Percentiles rank a stretch among this genome's conserved stretches.
Conservation (phyloP, 306 rosid species). For the Clitoria ternatea region DNA sequence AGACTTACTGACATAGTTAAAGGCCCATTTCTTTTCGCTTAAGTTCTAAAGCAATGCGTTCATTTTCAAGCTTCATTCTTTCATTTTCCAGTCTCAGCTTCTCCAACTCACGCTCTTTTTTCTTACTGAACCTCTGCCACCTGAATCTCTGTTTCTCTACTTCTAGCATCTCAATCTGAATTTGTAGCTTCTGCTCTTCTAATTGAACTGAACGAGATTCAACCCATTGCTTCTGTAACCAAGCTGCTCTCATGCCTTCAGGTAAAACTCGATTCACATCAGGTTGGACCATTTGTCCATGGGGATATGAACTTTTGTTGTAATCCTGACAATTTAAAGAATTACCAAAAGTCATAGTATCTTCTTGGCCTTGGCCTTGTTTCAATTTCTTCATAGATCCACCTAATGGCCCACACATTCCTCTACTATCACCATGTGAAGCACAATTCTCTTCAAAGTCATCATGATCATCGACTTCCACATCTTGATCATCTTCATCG, state of each 20-base stretch:
- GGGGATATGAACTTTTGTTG: constrained; percentile 46
- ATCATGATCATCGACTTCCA: constrained; percentile 59
- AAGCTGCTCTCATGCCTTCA: constrained; percentile 53
- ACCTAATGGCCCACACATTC: constrained; percentile 39
- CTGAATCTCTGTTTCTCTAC: constrained; percentile 73
- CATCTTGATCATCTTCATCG: constrained; percentile 66
- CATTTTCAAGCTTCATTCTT: constrained; percentile 85
- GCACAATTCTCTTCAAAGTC: constrained; percentile 56
- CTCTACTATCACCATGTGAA: constrained; percentile 48
- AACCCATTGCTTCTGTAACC: constrained; percentile 67
- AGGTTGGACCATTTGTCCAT: constrained; percentile 38
- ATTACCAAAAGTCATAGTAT: constrained; percentile 35
- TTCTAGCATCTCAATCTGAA: constrained; percentile 79
- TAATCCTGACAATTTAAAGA: constrained; percentile 47
- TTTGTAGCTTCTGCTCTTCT: constrained; percentile 82
- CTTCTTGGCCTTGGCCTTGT: constrained; percentile 50
- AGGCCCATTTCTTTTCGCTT: constrained; percentile 60
- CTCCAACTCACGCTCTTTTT: constrained; percentile 80
- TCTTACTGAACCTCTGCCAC: constrained; percentile 83
- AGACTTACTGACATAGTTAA: constrained; percentile 40
- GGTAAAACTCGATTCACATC: constrained; percentile 52
- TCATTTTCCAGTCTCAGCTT: constrained; percentile 78
- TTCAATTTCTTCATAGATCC: constrained; percentile 60
- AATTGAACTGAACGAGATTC: constrained; percentile 65
- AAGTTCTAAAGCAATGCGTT: constrained; percentile 64